Percentiles rank a stretch among this genome's conserved stretches.
phyloP scores from a whole-genome alignment of 805 yeast species.

The Metschnikowia arizonensis region DNA sequence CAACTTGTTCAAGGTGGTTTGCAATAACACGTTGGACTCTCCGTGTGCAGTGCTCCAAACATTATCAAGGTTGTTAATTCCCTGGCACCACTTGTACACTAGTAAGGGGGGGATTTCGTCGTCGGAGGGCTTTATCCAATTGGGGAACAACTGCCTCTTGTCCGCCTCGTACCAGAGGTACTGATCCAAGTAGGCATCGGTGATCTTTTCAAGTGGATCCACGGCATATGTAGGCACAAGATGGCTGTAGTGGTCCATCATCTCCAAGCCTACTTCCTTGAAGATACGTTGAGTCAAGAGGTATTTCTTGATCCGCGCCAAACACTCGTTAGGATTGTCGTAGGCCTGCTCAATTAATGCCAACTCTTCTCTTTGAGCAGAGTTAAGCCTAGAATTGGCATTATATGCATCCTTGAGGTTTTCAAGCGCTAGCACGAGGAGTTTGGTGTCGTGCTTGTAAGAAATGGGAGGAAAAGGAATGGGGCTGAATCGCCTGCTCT shows the following conservation, averaged over 20 bases:
- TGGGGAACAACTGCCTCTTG: slow-evolving; percentile 80
- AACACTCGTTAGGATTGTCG: slow-evolving; percentile 92
- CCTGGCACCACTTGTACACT: slow-evolving; percentile 92
- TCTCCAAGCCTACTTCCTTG: slow-evolving; percentile 79
- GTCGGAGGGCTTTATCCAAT: slow-evolving; percentile 95
- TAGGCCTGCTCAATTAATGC: slow-evolving; percentile 94
- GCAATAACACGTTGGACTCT: slow-evolving; percentile 78
- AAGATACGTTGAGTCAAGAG: slow-evolving; percentile 86
- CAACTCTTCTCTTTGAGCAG: slow-evolving; percentile 86
- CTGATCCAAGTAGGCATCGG: slow-evolving; percentile 94
- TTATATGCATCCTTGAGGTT: slow-evolving; percentile 73
- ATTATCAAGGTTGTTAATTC: slow-evolving; percentile 69
- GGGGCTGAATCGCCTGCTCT: slow-evolving; percentile 74
- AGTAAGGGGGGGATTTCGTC: slow-evolving; percentile 88
- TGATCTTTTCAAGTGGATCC: slow-evolving; percentile 90
- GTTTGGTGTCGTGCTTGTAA: slow-evolving; percentile 89
- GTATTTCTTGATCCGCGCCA: slow-evolving; percentile 77
- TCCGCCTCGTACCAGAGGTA: slow-evolving; percentile 96
- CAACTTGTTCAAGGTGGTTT: slow-evolving; percentile 63
- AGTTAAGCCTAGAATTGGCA: slow-evolving; percentile 66
- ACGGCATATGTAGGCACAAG: slow-evolving; percentile 81
- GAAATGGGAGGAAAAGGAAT: slow-evolving; percentile 91
- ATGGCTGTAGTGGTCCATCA: slow-evolving; percentile 87
- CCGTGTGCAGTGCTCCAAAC: slow-evolving; percentile 81
- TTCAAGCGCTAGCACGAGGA: slow-evolving; percentile 85